Percentiles rank a stretch among this genome's conserved stretches.
Evolutionary conservation across 768 basidiomycete genomes (phyloP).

Genomic region (Pleurotus cornucopiae): DNA sequence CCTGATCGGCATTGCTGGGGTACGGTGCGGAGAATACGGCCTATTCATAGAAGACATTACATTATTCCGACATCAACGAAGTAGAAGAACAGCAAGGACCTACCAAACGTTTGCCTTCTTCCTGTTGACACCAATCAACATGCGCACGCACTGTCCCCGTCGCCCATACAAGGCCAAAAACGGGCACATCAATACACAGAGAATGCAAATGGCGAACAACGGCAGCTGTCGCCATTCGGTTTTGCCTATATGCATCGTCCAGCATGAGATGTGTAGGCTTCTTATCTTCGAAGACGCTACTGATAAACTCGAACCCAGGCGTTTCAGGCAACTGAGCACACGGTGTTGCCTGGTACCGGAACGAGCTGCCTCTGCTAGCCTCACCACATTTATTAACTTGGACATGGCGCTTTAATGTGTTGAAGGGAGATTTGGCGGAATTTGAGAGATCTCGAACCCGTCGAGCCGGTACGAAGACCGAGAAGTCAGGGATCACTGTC

Average conservation of each 20-base stretch:
- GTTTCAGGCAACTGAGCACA: constrained; percentile 41
- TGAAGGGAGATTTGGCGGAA: constrained; percentile 41
- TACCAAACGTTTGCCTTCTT: constrained; percentile 29
- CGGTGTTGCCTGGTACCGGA: constrained; percentile 48
- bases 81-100: constrained; percentile 13
- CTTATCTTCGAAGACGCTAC: constrained; percentile 59
- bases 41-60: constrained; percentile 21
- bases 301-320: constrained; percentile 48
- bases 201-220: constrained; percentile 48
- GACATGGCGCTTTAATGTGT: constrained; percentile 37
- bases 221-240: constrained; percentile 50
- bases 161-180: constrained; percentile 54
- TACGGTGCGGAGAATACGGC: constrained; percentile 48
- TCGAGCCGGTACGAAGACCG: constrained; percentile 39
- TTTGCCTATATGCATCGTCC: constrained; percentile 54
- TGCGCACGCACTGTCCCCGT: constrained; percentile 49
- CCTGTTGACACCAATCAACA: constrained; percentile 45
- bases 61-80: not conserved
- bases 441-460: constrained; percentile 36
- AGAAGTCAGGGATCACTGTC: constrained; percentile 44
- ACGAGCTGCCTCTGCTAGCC: constrained; percentile 38
- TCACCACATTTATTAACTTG: constrained; percentile 30
- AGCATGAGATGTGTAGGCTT: constrained; percentile 45
- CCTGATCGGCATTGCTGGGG: constrained; percentile 16
- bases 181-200: constrained; percentile 37